These are phyloP conservation scores for Sarocladiaceae sp. DNA, from an alignment of 2,329 filamentous ascomycete genomes.

Conservation along the genomic window DNA sequence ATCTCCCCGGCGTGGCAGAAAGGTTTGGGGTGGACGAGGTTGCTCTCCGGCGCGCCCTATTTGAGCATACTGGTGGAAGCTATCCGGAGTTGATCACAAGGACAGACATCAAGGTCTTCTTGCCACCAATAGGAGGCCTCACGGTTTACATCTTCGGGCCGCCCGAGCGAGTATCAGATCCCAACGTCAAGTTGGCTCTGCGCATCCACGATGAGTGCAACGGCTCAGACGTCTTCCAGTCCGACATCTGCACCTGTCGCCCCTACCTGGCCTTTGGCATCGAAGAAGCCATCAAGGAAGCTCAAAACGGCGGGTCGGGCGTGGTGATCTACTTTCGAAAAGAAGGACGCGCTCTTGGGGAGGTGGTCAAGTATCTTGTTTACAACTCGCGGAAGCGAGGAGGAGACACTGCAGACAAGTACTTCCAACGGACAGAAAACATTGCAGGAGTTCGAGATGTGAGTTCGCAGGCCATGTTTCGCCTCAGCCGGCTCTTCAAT, in stretches of 20 bases:
- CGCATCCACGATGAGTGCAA: slow-evolving; percentile 54
- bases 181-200: slow-evolving; percentile 15
- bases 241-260: slow-evolving; percentile 87
- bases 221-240: slow-evolving; percentile 88
- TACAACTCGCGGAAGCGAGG: slow-evolving; percentile 73
- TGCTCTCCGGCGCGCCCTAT: slow-evolving; percentile 13
- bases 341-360: slow-evolving; percentile 81
- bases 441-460: slow-evolving; percentile 62
- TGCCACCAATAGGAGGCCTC: slow-evolving; percentile 16
- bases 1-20: slow-evolving; percentile 16
- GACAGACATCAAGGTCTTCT: slow-evolving; percentile 16
- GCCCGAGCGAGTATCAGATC: slow-evolving; percentile 14
- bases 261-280: slow-evolving; percentile 91
- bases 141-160: slow-evolving; percentile 18
- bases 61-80: slow-evolving; percentile 16
- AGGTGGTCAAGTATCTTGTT: slow-evolving; percentile 79
- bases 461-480: background rate
- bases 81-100: slow-evolving; percentile 16
- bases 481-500: no score
- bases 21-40: slow-evolving; percentile 16
- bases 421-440: slow-evolving; percentile 91
- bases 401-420: slow-evolving; percentile 71
- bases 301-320: slow-evolving; percentile 82
- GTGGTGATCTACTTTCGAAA: slow-evolving; percentile 97
- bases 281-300: slow-evolving; percentile 87